phyloP scores from a whole-genome alignment of 257 asterid species.

The Cinchona pubescens region DNA sequence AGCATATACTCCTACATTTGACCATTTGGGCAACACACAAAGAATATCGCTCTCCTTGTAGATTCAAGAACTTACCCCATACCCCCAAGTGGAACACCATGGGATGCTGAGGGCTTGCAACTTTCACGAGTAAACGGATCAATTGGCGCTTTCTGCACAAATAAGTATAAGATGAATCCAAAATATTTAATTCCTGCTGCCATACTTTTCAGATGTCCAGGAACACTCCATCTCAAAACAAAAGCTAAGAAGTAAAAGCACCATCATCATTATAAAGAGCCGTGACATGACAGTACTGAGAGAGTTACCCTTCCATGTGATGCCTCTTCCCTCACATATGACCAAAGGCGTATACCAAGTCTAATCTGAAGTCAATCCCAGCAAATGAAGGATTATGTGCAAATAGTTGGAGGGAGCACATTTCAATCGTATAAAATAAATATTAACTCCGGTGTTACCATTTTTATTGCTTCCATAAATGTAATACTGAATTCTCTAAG shows the following conservation, averaged over 20 bases:
- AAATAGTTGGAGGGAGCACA: conserved; percentile 9
- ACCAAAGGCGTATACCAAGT: conserved; percentile 91
- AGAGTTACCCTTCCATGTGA: conserved; percentile 89
- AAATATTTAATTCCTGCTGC: neutral
- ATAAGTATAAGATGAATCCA: conserved; percentile 10
- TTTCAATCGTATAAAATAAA: neutral
- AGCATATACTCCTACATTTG: too few species aligned
- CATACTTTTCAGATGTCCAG: neutral
- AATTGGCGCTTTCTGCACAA: conserved; percentile 89
- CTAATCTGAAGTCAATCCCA: conserved; percentile 51
- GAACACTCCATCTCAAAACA: neutral
- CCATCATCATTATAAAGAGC: neutral
- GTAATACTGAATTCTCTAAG: conserved; percentile 94
- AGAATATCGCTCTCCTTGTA: neutral
- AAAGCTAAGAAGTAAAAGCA: neutral
- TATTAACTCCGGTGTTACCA: conserved; percentile 42
- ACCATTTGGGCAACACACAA: neutral
- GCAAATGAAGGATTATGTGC: conserved; percentile 16
- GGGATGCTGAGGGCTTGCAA: conserved; percentile 95
- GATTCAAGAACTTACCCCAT: conserved; percentile 68
- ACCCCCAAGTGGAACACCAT: conserved; percentile 98
- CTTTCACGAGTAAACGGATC: conserved; percentile 88
- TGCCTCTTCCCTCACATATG: conserved; percentile 92
- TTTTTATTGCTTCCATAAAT: conserved; percentile 82
- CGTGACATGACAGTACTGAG: neutral